Percentiles rank a stretch among this genome's conserved stretches.
These are phyloP conservation scores for Amphicarpaea edgeworthii DNA, from an alignment of 306 rosid genomes.

Conservation along the genomic window DNA sequence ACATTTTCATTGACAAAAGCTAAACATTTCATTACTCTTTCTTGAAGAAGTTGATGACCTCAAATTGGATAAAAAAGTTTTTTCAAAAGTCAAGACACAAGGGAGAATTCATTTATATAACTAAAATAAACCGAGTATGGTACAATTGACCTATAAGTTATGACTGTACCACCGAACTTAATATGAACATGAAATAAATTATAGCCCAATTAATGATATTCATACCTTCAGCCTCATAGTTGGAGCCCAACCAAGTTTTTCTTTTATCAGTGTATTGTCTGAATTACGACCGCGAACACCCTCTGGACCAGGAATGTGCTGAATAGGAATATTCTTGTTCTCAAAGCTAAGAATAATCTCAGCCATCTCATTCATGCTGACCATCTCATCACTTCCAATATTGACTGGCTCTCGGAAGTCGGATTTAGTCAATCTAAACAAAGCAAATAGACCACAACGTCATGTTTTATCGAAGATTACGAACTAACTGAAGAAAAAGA, in stretches of 20 bases:
- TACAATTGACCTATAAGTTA: conserved; percentile 14
- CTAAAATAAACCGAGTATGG: background rate
- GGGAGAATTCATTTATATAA: conserved; percentile 1
- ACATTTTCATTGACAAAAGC: background rate
- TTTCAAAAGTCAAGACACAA: background rate
- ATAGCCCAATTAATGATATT: background rate
- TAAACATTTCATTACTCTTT: conserved; percentile 22
- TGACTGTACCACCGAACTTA: background rate
- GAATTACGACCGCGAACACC: conserved; percentile 99
- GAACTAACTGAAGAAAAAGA: background rate
- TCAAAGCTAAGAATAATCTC: conserved; percentile 95
- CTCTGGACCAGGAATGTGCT: conserved; percentile 98
- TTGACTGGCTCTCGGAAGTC: conserved; percentile 98
- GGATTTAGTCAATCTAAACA: conserved; percentile 88
- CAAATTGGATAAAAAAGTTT: background rate
- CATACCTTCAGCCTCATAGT: conserved; percentile 95
- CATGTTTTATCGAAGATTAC: conserved; percentile 10
- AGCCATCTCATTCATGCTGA: conserved; percentile 99
- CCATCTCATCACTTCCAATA: conserved; percentile 99
- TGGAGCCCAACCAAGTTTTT: conserved; percentile 99
- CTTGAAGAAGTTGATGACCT: background rate
- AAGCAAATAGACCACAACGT: conserved; percentile 29
- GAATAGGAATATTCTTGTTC: conserved; percentile 80
- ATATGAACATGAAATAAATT: background rate
- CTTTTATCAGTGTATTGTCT: conserved; percentile 94